Conservation (phyloP, 257 asterid species). For the Handroanthus guayacan region DNA sequence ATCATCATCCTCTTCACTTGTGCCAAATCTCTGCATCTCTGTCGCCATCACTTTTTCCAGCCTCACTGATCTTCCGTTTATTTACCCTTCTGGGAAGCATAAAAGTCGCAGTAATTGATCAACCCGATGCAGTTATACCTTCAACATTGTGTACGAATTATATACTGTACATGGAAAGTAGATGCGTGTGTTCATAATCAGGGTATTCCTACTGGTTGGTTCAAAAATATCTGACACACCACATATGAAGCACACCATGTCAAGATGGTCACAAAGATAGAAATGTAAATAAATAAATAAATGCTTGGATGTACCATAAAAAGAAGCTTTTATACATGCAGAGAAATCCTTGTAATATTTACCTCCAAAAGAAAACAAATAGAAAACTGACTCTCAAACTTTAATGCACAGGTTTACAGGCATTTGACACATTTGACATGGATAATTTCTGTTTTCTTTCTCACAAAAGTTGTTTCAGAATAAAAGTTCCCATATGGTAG, state of each 20-base stretch:
- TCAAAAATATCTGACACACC: constrained; percentile 32
- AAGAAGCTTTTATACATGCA: neutral
- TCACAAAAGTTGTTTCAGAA: neutral
- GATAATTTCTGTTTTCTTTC: constrained; percentile 17
- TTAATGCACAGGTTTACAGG: constrained; percentile 10
- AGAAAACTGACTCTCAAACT: constrained; percentile 3
- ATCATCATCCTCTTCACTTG: constrained; percentile 90
- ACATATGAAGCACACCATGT: constrained; percentile 29
- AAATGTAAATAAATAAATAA: neutral
- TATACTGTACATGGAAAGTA: constrained; percentile 10
- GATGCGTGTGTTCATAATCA: constrained; percentile 27
- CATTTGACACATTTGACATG: constrained; percentile 10
- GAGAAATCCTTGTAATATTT: constrained; percentile 4
- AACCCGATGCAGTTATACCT: constrained; percentile 33
- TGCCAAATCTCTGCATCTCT: constrained; percentile 77
- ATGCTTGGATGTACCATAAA: neutral
- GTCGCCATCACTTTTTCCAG: constrained; percentile 52
- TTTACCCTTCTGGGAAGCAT: constrained; percentile 39
- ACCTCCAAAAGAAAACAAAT: neutral
- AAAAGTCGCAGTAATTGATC: constrained; percentile 23
- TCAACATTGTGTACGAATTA: constrained; percentile 19
- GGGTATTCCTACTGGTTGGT: constrained; percentile 22
- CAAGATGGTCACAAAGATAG: constrained; percentile 3
- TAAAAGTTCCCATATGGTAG: neutral
- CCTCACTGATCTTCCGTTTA: constrained; percentile 36